Percentiles rank a stretch among this genome's conserved stretches.
These are phyloP conservation scores for Acorus gramineus DNA, from an alignment of 106 monocot species.

Conservation along the genomic window DNA sequence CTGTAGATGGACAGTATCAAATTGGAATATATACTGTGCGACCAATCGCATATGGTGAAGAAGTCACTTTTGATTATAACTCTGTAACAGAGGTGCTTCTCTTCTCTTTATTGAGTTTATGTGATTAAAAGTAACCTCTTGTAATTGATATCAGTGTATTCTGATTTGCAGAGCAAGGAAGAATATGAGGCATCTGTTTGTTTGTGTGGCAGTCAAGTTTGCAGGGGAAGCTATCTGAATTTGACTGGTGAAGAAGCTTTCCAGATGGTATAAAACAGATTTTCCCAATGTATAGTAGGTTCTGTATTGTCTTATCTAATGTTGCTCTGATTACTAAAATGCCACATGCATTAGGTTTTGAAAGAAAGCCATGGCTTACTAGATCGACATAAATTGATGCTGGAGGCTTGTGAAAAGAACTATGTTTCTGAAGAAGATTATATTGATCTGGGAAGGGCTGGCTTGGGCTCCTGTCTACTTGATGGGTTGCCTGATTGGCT, in stretches of 20 bases:
- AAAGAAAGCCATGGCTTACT: constrained; percentile 86
- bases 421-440: constrained; percentile 83
- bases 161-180: constrained; percentile 80
- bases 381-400: constrained; percentile 80
- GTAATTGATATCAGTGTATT: constrained; percentile 1
- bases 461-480: constrained; percentile 81
- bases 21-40: constrained; percentile 90
- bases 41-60: constrained; percentile 90
- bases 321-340: not conserved
- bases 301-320: not conserved
- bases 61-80: constrained; percentile 98
- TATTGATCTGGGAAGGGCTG: constrained; percentile 70
- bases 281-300: not conserved
- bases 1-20: constrained; percentile 97
- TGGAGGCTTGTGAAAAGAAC: constrained; percentile 84
- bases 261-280: constrained; percentile 48
- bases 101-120: not conserved
- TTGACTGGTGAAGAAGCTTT: constrained; percentile 88
- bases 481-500: constrained; percentile 90
- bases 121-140: constrained; percentile 2
- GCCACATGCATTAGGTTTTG: constrained; percentile 44
- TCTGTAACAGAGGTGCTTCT: constrained; percentile 83
- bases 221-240: constrained; percentile 95
- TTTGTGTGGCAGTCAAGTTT: constrained; percentile 92
- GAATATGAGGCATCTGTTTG: constrained; percentile 98